phyloP scores from a whole-genome alignment of 2,329 filamentous ascomycete species.

The Cladophialophora psammophila region DNA sequence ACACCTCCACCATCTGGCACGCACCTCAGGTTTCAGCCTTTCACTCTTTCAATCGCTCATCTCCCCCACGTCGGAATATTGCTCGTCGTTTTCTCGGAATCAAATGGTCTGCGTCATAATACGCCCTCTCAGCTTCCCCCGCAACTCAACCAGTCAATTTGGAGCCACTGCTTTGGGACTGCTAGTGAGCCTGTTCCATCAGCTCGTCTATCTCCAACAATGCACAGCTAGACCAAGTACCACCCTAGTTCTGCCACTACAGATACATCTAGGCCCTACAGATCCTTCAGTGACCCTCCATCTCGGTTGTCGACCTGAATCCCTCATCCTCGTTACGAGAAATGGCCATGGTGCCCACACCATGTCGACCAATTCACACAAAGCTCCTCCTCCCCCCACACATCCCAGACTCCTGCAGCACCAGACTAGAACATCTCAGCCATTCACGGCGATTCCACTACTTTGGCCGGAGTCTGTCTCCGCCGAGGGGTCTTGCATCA shows the following conservation, averaged over 20 bases:
- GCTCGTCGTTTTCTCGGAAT: not conserved
- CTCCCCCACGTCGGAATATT: not conserved
- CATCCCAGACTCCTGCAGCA: not conserved
- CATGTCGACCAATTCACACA: not conserved
- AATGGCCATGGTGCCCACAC: not conserved
- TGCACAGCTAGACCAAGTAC: not conserved
- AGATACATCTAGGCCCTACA: not conserved
- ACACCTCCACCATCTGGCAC: no score
- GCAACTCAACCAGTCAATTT: not conserved
- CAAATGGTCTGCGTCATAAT: not conserved
- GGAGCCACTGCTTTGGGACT: not conserved
- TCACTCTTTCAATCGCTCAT: not conserved
- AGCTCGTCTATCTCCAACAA: constrained; percentile 3
- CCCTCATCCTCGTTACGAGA: not conserved
- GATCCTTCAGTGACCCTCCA: not conserved
- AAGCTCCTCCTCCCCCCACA: constrained; percentile 9
- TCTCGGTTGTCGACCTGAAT: not conserved
- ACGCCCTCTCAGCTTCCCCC: not conserved
- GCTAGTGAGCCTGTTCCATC: not conserved
- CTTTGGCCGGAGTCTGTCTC: not conserved
- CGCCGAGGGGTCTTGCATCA: not conserved
- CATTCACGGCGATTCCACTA: not conserved
- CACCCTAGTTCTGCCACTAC: not conserved
- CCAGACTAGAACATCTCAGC: not conserved
- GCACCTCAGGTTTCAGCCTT: no score